Evolutionary conservation across 805 yeast species (phyloP), one percentile per base, ranked within the genome.

Genomic region (Ogataea pignaliae): DNA sequence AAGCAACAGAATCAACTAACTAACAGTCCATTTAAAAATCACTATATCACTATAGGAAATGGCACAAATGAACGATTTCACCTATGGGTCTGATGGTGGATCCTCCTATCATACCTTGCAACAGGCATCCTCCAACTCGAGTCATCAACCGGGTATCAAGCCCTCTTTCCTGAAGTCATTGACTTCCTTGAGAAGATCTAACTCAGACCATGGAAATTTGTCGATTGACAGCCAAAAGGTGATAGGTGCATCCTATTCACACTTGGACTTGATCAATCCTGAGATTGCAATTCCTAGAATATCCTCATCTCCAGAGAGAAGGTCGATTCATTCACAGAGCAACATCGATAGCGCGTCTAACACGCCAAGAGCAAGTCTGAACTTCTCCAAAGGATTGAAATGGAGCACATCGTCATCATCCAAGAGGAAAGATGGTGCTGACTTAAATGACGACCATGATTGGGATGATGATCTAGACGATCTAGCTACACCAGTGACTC

Each of bases 391-490:
- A 36, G 43, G 51, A 6, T 49, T 34, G 18, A 41, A 47, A 40
- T 35, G 40, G 30, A 42, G 33, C 9, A n/a, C 14, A n/a, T 30
- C 33, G 26, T 66, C 29, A 59, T 49, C 39, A 63, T 62, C 45
- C 39, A 33, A 37, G 80, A 36, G 41, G 16, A 96, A 88, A 58
- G 67, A 83, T 44, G 96, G 88, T 60, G 95, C 85, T 54, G 97
- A 88, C 5, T 36, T 48, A n/a, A 96, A 89, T 59, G 68, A 83
- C 45, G 96, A 89, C 60, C 95, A 86, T 54, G 97, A 88, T 63
- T 89, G 97, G 97, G 91, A 88, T 61, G 95, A 78, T 15, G 72
- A 65, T 15, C 53, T 91, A 11, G 83, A 81, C 36, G 81, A 56
- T 35, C 76, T 43, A 79, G 75, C 45, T 38, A 47, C 55, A 10